Evolutionary conservation across 148 eudicot species (phyloP).

Genomic region (Persicaria maculosa): DNA sequence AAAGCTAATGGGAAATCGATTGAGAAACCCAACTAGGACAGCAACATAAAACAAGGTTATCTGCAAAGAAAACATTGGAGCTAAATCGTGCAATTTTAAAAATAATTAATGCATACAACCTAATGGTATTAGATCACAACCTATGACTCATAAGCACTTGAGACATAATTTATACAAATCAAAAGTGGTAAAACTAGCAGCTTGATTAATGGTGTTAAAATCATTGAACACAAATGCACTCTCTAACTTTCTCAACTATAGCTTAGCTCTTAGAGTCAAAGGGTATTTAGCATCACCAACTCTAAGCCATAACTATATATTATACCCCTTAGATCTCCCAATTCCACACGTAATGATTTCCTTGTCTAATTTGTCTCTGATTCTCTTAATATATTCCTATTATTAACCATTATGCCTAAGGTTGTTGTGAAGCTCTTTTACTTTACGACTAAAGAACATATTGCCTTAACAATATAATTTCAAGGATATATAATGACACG

Average conservation of each 20-base stretch:
- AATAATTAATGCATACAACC: neutral
- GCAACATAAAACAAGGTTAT: conserved; percentile 74
- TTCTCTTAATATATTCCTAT: neutral
- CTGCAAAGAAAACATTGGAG: conserved; percentile 33
- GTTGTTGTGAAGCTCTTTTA: neutral
- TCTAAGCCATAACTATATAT: neutral
- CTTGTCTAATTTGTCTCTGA: neutral
- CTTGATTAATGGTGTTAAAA: neutral
- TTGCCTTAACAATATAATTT: neutral
- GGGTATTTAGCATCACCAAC: neutral
- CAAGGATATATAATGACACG: neutral
- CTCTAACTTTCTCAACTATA: neutral
- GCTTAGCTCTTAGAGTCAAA: neutral
- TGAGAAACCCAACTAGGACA: conserved; percentile 65
- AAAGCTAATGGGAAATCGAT: conserved; percentile 66
- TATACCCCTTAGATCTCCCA: neutral
- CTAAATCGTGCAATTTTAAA: neutral
- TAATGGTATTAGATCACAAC: neutral
- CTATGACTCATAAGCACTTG: neutral
- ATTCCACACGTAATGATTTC: neutral
- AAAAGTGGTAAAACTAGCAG: neutral
- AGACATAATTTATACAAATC: neutral
- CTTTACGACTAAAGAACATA: neutral
- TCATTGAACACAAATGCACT: no score
- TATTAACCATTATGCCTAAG: neutral